Evolutionary conservation across 2,329 filamentous ascomycete species (phyloP).

Genomic region (Ophiognomonia clavigignenti-juglandacearum): DNA sequence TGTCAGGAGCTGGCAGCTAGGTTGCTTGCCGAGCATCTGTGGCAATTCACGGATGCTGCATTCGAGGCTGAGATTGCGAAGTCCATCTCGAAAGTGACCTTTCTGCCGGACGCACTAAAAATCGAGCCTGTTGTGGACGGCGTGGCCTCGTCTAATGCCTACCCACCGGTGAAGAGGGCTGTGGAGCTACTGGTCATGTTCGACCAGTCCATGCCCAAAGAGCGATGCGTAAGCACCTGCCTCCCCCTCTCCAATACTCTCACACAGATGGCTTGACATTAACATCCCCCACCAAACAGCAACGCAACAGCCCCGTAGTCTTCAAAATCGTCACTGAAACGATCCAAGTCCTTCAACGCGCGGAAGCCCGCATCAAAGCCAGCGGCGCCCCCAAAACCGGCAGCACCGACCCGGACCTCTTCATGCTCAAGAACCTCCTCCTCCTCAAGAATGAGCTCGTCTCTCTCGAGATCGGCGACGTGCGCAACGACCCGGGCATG

Average conservation of each 20-base stretch:
- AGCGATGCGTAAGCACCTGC: constrained; percentile 49
- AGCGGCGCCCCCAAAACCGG: constrained; percentile 51
- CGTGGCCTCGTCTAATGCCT: constrained; percentile 51
- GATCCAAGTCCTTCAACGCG: constrained; percentile 74
- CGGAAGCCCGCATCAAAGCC: constrained; percentile 64
- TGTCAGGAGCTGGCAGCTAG: constrained; percentile 52
- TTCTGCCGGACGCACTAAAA: constrained; percentile 44
- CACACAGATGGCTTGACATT: background rate
- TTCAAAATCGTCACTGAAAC: constrained; percentile 83
- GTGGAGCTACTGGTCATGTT: constrained; percentile 57
- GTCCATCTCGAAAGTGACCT: constrained; percentile 44
- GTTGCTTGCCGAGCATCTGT: constrained; percentile 52
- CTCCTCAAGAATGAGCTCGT: constrained; percentile 95
- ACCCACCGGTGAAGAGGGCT: constrained; percentile 53
- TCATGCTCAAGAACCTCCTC: constrained; percentile 90
- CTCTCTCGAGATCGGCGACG: constrained; percentile 83
- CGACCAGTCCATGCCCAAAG: constrained; percentile 60
- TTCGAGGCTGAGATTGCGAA: constrained; percentile 54
- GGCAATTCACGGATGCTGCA: constrained; percentile 48
- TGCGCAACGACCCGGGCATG: constrained; percentile 47
- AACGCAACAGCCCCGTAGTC: constrained; percentile 50
- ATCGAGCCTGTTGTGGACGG: constrained; percentile 45
- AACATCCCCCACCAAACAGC: constrained; percentile 30
- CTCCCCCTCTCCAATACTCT: background rate
- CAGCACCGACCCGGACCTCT: constrained; percentile 73